Percentiles rank a stretch among this genome's conserved stretches.
These are phyloP conservation scores for Melaleuca alternifolia DNA, from an alignment of 345 rosid genomes.

Conservation along the genomic window DNA sequence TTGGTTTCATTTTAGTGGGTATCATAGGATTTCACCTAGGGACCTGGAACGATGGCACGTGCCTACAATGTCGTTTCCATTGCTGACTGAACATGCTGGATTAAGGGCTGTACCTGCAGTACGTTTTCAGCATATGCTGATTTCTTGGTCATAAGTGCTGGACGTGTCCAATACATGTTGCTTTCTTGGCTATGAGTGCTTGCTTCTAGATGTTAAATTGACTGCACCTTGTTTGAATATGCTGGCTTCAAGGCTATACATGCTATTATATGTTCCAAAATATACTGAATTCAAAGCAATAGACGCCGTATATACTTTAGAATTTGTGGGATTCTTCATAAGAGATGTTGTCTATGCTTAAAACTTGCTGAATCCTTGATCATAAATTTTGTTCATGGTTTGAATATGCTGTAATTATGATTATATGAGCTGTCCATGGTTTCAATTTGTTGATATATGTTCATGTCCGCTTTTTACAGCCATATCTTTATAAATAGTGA, in stretches of 20 bases:
- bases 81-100: background rate
- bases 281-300: background rate
- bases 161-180: too few relatives aligned
- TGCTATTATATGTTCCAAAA: background rate
- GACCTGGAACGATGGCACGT: background rate
- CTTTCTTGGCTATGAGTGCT: background rate
- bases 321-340: fast-evolving
- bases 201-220: background rate
- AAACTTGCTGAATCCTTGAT: too few relatives aligned
- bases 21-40: background rate
- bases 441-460: too few relatives aligned
- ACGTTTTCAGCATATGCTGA: background rate
- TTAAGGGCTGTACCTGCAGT: background rate
- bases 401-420: too few relatives aligned
- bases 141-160: too few relatives aligned
- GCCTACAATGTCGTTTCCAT: background rate
- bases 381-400: too few relatives aligned
- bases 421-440: too few relatives aligned
- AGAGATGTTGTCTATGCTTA: background rate
- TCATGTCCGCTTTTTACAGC: too few relatives aligned
- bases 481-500: too few relatives aligned
- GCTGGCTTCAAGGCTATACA: background rate
- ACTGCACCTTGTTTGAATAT: background rate
- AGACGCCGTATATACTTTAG: background rate
- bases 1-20: background rate